phyloP scores from a whole-genome alignment of 352 stramenopile genomes.

The Nothophytophthora sp. region DNA sequence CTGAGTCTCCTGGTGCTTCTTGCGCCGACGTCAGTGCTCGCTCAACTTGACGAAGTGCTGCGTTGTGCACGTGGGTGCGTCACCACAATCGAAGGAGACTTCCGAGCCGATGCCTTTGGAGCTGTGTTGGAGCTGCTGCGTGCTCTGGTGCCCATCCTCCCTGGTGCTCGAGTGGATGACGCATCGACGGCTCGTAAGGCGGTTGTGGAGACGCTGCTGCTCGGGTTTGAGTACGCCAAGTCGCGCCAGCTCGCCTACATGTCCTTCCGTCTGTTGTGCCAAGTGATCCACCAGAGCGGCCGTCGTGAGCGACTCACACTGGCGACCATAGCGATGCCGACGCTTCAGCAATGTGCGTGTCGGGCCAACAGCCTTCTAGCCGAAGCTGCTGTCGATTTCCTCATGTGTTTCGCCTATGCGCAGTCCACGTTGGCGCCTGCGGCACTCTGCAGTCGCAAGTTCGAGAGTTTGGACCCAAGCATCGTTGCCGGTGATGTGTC shows the following conservation, averaged over 20 bases:
- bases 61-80: constrained; percentile 45
- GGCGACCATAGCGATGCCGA: constrained; percentile 49
- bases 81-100: constrained; percentile 63
- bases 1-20: constrained; percentile 61
- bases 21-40: constrained; percentile 39
- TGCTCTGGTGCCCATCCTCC: constrained; percentile 38
- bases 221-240: constrained; percentile 59
- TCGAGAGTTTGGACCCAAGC: background rate
- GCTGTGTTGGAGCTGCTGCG: constrained; percentile 69
- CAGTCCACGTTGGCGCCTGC: constrained; percentile 43
- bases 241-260: constrained; percentile 64
- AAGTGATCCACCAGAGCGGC: constrained; percentile 54
- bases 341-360: constrained; percentile 40
- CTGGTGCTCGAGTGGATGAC: constrained; percentile 4
- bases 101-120: constrained; percentile 59
- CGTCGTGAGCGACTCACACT: constrained; percentile 44
- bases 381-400: constrained; percentile 75
- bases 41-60: constrained; percentile 36
- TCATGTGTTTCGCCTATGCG: constrained; percentile 76
- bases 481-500: constrained; percentile 3
- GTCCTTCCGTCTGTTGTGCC: constrained; percentile 64
- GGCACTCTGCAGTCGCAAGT: constrained; percentile 26
- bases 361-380: constrained; percentile 47
- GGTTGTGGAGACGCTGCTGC: constrained; percentile 50
- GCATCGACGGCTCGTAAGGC: constrained; percentile 24